These are phyloP conservation scores for Adansonia gregorii DNA, from an alignment of 441 rosid species.

Conservation along the genomic window DNA sequence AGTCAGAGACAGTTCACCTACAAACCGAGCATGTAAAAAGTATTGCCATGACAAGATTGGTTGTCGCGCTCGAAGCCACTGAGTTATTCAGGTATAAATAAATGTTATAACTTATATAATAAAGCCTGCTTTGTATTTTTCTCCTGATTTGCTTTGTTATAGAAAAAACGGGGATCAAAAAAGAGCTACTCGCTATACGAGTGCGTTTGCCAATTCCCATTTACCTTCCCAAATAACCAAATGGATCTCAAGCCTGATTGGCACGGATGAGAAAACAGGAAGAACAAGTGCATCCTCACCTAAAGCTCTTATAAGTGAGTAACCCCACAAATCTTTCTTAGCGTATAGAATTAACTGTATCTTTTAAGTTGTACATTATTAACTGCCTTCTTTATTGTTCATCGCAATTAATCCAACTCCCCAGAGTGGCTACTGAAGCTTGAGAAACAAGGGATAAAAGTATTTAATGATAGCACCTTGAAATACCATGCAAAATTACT, in stretches of 20 bases:
- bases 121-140: neutral
- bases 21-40: conserved; percentile 36
- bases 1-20: conserved; percentile 32
- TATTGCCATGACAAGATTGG: conserved; percentile 51
- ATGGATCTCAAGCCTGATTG: conserved; percentile 37
- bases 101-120: conserved; percentile 13
- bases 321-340: neutral
- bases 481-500: conserved; percentile 46
- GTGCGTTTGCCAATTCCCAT: conserved; percentile 49
- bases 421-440: conserved; percentile 49
- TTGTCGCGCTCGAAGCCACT: conserved; percentile 51
- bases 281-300: conserved; percentile 44
- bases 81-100: conserved; percentile 50
- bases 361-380: neutral
- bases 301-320: conserved; percentile 52
- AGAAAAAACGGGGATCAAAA: conserved; percentile 52
- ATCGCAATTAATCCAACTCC: conserved; percentile 16
- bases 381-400: neutral
- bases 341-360: neutral
- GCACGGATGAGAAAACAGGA: conserved; percentile 37
- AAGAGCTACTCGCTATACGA: conserved; percentile 43
- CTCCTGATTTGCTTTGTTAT: conserved; percentile 24
- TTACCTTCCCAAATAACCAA: conserved; percentile 45
- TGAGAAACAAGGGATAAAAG: conserved; percentile 45
- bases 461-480: conserved; percentile 41